A percentile compares a stretch with the other conserved stretches of the same genome.
Evolutionary conservation across 129 eudicot species (phyloP).

Genomic region (Heracleum sosnowskyi): DNA sequence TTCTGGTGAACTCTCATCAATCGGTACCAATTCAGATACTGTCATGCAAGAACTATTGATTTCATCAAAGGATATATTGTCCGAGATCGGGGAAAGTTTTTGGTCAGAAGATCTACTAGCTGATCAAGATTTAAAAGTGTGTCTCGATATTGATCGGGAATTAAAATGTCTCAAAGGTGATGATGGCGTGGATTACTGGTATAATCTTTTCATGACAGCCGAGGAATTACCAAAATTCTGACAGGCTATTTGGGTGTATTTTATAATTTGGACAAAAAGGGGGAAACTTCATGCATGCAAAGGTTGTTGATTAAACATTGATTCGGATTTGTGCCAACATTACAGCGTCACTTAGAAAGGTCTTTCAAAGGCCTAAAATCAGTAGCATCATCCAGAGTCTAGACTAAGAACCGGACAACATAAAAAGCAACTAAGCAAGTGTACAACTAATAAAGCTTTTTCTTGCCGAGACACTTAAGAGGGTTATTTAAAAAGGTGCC

Average conservation of each 20-base stretch:
- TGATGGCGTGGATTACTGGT: slow-evolving; percentile 64
- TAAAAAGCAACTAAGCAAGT: too few species aligned
- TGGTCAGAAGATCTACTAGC: slow-evolving; percentile 40
- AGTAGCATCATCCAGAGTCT: neutral
- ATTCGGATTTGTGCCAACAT: neutral
- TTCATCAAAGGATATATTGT: neutral
- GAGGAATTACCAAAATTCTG: slow-evolving; percentile 58
- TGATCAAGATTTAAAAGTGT: neutral
- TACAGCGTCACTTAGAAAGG: neutral
- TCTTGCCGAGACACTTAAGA: too few species aligned
- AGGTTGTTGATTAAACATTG: too few species aligned
- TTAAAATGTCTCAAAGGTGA: neutral
- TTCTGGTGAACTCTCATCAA: slow-evolving; percentile 45
- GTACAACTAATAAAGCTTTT: too few species aligned
- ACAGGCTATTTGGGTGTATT: too few species aligned
- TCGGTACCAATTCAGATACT: neutral
- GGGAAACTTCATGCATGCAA: neutral
- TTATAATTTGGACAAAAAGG: neutral
- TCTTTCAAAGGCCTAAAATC: neutral
- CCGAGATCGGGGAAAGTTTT: slow-evolving; percentile 46
- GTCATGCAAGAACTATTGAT: neutral
- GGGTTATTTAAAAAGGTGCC: too few species aligned
- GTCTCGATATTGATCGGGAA: neutral
- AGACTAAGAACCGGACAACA: neutral
- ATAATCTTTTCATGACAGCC: slow-evolving; percentile 42